Evolutionary conservation across 2,329 filamentous ascomycete species (phyloP), one percentile per base, ranked within the genome.

Genomic region (Fusarium sacchari): DNA sequence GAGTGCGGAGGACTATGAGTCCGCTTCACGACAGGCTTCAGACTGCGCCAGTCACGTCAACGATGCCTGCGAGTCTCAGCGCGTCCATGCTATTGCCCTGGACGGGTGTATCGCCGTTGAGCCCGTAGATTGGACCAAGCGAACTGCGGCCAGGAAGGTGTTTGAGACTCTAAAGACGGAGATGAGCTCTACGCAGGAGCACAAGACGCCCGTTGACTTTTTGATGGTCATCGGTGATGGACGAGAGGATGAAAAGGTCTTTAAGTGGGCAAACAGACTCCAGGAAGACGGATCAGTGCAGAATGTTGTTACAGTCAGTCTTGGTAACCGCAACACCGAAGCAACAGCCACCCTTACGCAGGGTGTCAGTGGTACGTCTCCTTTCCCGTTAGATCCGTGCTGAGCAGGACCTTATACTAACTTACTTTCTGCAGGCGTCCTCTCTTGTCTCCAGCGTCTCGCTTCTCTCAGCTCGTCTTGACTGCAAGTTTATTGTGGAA

Each of bases 1-100:
- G 80, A 91, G 91, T 60, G 92, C 93, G 4, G 93, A 94, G 62
- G 94, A 98, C 79, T 89, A 89, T 65, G 90, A 92, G 58, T 88
- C 89, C 30, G 95, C 95, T 0, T 87, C 89, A 65, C 91, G 94
- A 26, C 93, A 95, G 77, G 96, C 95, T 0, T 93, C 92, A 26
- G 96, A 98, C 80, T 97, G 95, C 79, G 94, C 94, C 1, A 95
- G 94, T 71, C 95, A 98, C 78, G 96, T 98, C 86, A 98, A 98
- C 79, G 95, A 97, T 79, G 93, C 94, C 1, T 97, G 95, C 80
- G 92, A 94, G 79, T 90, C 88, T 62, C 94, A 97, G 82, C 89
- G 91, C 37, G 93, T 98, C 9, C 94, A 95, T 79, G 96, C 96
- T 10, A 89, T 97, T 24, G 92, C 93, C 4, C 86, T 94, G 20